phyloP scores from a whole-genome alignment of 805 yeast genomes.

The Wickerhamiella nectarea region DNA sequence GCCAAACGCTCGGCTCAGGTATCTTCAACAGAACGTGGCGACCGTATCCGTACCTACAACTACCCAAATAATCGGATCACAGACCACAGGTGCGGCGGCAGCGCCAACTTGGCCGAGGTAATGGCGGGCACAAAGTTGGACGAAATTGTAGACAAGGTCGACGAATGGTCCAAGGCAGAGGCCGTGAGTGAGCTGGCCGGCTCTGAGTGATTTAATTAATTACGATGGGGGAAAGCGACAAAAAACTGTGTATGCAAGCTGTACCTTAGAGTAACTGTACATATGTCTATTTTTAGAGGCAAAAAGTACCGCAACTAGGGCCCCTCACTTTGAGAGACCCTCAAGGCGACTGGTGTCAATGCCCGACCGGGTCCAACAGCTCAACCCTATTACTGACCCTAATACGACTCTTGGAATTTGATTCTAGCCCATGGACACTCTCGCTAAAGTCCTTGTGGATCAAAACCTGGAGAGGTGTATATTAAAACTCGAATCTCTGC shows the following conservation, averaged over 20 bases:
- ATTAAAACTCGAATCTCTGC: slow-evolving; percentile 1
- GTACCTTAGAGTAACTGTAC: too few species aligned
- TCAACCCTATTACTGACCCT: too few species aligned
- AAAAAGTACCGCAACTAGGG: too few species aligned
- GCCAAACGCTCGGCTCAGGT: slow-evolving; percentile 70
- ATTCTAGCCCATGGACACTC: slow-evolving; percentile 6
- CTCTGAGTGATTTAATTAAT: too few species aligned
- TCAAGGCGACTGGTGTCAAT: too few species aligned
- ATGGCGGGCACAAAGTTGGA: slow-evolving; percentile 45
- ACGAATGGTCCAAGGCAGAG: slow-evolving; percentile 33
- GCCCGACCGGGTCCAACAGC: too few species aligned
- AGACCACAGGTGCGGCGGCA: slow-evolving; percentile 80
- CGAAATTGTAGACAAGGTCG: slow-evolving; percentile 41
- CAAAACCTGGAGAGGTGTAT: slow-evolving; percentile 8
- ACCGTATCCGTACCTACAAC: slow-evolving; percentile 87
- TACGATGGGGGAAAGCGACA: too few species aligned
- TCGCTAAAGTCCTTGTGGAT: neutral
- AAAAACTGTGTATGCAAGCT: too few species aligned
- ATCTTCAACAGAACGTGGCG: slow-evolving; percentile 76
- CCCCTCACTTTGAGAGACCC: too few species aligned
- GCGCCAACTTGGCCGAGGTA: slow-evolving; percentile 61
- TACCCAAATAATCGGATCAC: slow-evolving; percentile 86
- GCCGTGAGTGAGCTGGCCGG: slow-evolving; percentile 24
- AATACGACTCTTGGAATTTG: too few species aligned
- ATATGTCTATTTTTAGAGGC: too few species aligned